Conservation (phyloP, 495 filamentous ascomycete species). For the Aspergillus heteromorphus region DNA sequence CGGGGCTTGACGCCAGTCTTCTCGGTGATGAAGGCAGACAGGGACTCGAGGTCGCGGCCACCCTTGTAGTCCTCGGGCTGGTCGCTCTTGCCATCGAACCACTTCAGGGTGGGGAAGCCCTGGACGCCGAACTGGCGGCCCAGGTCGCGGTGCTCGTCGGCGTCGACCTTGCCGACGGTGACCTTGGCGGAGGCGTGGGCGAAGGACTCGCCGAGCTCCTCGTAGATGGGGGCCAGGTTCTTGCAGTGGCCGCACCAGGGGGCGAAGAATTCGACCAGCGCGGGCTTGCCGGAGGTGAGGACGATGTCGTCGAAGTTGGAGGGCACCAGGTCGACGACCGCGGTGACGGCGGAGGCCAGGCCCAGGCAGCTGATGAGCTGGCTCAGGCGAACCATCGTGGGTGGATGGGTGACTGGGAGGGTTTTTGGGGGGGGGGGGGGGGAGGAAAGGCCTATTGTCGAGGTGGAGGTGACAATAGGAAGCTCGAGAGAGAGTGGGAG, state of each 20-base stretch:
- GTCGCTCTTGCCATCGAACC: constrained; percentile 95
- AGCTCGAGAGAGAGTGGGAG: neutral
- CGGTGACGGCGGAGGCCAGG: constrained; percentile 40
- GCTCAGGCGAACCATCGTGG: constrained; percentile 43
- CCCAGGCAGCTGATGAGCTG: constrained; percentile 39
- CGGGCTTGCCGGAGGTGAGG: constrained; percentile 87
- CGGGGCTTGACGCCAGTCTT: constrained; percentile 82
- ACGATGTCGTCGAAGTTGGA: constrained; percentile 86
- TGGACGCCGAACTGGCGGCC: constrained; percentile 82
- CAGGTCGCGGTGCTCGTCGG: constrained; percentile 77
- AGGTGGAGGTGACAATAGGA: neutral
- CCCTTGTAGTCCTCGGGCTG: constrained; percentile 80
- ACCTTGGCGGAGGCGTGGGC: constrained; percentile 75
- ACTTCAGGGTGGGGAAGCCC: constrained; percentile 96
- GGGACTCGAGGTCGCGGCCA: constrained; percentile 80
- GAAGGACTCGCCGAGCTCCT: constrained; percentile 77
- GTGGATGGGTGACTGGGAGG: neutral
- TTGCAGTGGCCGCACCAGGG: constrained; percentile 99
- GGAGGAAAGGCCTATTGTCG: neutral
- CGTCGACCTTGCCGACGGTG: constrained; percentile 91
- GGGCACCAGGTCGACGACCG: constrained; percentile 80
- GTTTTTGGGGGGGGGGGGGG: neutral
- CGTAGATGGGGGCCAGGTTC: constrained; percentile 88
- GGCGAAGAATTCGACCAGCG: constrained; percentile 97
- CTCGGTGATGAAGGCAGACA: constrained; percentile 74